These are phyloP conservation scores for Pyracantha coccinea DNA, from an alignment of 331 rosid species.

Conservation along the genomic window DNA sequence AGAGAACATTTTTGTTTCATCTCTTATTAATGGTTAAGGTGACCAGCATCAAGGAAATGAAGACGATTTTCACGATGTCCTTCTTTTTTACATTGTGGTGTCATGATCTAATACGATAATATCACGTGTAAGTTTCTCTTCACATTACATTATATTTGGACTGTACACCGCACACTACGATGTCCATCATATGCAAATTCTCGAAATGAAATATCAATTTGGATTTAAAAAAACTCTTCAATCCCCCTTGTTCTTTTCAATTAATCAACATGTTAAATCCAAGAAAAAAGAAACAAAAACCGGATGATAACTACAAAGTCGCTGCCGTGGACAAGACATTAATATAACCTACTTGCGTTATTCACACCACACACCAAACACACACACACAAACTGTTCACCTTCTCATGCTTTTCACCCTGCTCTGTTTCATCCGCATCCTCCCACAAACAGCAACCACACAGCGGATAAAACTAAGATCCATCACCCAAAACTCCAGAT, in stretches of 20 bases:
- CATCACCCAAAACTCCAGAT: background rate
- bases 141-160: too few species aligned
- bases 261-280: background rate
- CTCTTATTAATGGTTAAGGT: background rate
- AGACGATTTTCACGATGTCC: background rate
- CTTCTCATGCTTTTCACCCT: background rate
- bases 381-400: background rate
- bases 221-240: background rate
- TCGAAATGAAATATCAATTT: too few species aligned
- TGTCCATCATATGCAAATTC: background rate
- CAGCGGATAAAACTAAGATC: background rate
- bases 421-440: background rate
- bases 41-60: background rate
- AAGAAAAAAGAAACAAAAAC: background rate
- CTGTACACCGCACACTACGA: accelerated
- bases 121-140: accelerated
- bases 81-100: too few species aligned
- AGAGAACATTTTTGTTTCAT: too few species aligned
- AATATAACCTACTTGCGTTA: background rate
- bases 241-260: background rate
- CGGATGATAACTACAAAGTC: background rate
- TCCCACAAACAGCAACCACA: background rate
- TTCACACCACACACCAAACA: background rate
- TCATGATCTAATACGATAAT: too few species aligned
- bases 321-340: background rate